Conservation (phyloP, 441 rosid species). For the Viola pubescens region DNA sequence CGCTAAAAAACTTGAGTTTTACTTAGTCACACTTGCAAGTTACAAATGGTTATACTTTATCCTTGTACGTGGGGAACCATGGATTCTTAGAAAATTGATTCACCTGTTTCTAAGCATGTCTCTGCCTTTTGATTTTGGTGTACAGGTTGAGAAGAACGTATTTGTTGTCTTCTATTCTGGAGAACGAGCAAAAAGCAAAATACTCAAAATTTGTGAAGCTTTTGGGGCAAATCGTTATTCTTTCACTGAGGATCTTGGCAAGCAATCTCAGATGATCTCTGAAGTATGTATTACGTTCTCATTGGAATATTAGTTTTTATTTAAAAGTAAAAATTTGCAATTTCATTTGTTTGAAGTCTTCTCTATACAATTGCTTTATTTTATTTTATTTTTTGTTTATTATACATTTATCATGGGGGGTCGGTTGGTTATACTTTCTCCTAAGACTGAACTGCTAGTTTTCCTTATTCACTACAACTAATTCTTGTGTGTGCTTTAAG, state of each 20-base stretch:
- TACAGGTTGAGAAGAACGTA: slow-evolving; percentile 81
- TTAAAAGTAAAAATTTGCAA: neutral
- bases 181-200: slow-evolving; percentile 75
- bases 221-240: slow-evolving; percentile 92
- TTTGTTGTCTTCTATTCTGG: slow-evolving; percentile 77
- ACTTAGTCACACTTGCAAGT: neutral
- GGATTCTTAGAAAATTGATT: neutral
- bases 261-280: slow-evolving; percentile 49
- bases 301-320: neutral
- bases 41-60: neutral
- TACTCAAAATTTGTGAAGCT: slow-evolving; percentile 85
- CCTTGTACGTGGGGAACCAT: neutral
- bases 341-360: slow-evolving; percentile 5
- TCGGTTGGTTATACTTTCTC: too few relatives aligned
- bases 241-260: slow-evolving; percentile 67
- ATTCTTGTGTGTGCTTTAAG: too few relatives aligned
- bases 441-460: too few relatives aligned
- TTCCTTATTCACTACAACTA: too few relatives aligned
- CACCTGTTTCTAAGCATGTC: slow-evolving; percentile 4
- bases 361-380: slow-evolving; percentile 5
- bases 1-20: neutral
- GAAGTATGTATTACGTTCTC: slow-evolving; percentile 36
- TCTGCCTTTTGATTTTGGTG: slow-evolving; percentile 19
- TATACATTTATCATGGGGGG: too few relatives aligned
- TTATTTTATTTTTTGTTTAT: neutral